These are phyloP conservation scores for Talaromyces stipitatus DNA, from an alignment of 495 filamentous ascomycete genomes.

Conservation along the genomic window DNA sequence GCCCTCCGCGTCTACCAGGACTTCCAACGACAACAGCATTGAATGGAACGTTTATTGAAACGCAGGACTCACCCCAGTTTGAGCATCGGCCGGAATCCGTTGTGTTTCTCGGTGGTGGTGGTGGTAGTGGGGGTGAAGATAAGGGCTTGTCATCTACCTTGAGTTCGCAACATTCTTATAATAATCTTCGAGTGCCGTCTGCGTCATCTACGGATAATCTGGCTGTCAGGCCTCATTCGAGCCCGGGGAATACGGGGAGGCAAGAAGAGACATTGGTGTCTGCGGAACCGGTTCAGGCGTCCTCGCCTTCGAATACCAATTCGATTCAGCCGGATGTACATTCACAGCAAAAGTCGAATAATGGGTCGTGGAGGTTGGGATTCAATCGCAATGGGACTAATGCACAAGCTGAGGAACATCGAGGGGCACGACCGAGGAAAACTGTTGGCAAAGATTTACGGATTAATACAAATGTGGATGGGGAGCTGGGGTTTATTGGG, in stretches of 20 bases:
- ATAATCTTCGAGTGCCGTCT: slow-evolving; percentile 20
- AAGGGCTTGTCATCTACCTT: neutral
- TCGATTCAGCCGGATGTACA: slow-evolving; percentile 24
- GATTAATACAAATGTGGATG: slow-evolving; percentile 29
- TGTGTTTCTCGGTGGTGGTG: neutral
- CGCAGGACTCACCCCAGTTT: neutral
- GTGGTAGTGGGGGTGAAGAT: neutral
- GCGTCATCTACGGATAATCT: slow-evolving; percentile 19
- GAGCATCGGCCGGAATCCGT: neutral
- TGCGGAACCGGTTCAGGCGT: slow-evolving; percentile 21
- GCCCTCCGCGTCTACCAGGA: slow-evolving; percentile 27
- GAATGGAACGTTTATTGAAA: slow-evolving; percentile 15
- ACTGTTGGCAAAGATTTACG: slow-evolving; percentile 19
- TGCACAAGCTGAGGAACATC: neutral
- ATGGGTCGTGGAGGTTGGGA: slow-evolving; percentile 30
- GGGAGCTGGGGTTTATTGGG: slow-evolving; percentile 1
- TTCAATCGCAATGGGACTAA: slow-evolving; percentile 20
- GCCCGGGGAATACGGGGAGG: slow-evolving; percentile 22
- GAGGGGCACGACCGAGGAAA: neutral
- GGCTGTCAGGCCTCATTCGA: slow-evolving; percentile 27
- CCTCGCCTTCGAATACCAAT: neutral
- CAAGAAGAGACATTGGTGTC: slow-evolving; percentile 19
- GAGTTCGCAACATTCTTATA: slow-evolving; percentile 23
- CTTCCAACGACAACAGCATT: slow-evolving; percentile 23
- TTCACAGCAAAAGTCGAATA: slow-evolving; percentile 23